Conservation (phyloP, 2,329 filamentous ascomycete genomes). For the Fusarium proliferatum region DNA sequence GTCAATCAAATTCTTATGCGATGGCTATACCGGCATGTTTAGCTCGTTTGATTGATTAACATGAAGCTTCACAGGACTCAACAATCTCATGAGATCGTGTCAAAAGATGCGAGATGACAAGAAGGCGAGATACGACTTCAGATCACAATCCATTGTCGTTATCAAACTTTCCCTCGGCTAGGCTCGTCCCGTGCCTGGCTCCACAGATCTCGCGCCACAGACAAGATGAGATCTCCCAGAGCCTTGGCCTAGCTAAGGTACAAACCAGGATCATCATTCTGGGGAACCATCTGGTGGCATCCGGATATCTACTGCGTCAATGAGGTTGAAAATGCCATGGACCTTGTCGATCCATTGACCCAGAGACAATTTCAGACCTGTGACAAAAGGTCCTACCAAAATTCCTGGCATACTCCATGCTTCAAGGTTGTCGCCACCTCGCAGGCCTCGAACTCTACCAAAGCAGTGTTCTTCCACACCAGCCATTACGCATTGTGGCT, state of each 20-base stretch:
- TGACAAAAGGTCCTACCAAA: constrained; percentile 15
- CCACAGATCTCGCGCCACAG: constrained; percentile 39
- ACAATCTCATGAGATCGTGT: not conserved
- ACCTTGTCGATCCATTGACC: constrained; percentile 25
- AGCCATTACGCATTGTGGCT: constrained; percentile 5
- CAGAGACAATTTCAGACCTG: constrained; percentile 17
- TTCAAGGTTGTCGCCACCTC: constrained; percentile 31
- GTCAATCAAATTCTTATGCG: constrained; percentile 13
- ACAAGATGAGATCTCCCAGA: constrained; percentile 36
- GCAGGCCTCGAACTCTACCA: constrained; percentile 32
- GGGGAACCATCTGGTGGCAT: constrained; percentile 9
- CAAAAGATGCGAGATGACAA: not conserved
- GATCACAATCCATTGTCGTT: not conserved
- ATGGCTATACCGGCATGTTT: constrained; percentile 19
- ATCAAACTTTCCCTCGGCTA: constrained; percentile 28
- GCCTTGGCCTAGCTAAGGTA: constrained; percentile 17
- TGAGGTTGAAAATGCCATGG: constrained; percentile 11
- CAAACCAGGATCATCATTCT: constrained; percentile 18
- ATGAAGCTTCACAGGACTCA: not conserved
- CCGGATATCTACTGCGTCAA: constrained; percentile 3
- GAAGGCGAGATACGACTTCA: not conserved
- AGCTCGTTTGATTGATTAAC: constrained; percentile 4
- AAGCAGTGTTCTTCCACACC: not conserved
- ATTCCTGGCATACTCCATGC: constrained; percentile 6
- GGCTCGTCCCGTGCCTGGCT: constrained; percentile 43